Base-by-base conservation (phyloP, 257 asterid species). In the Scutellaria galericulata region DNA sequence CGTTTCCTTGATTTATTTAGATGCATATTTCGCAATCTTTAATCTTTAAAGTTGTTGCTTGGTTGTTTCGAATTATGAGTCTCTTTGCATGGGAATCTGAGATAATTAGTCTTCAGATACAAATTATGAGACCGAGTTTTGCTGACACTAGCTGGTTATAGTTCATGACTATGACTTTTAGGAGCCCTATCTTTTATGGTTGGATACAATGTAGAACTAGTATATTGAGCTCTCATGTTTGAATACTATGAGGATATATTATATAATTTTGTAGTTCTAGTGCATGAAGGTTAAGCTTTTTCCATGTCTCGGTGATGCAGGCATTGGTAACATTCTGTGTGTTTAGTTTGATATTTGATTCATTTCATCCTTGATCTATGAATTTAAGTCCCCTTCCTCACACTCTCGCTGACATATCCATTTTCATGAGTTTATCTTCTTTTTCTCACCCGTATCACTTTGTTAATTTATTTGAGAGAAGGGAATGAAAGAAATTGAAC, bases 401-500 rank as follows among this genome's bases (percentile, higher is more conserved):
- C 42, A 9, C 55, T 27, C 42, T 45, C 12, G 11, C 15, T 31
- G 42, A 5, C 46, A 44, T 31, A 13, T 13, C 27, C 24, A 3
- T n/a, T 62, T 45, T 20, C 44, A 53, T 35, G 14, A 10, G n/a
- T 15, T 64, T 9, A 9, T 65, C 64, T 61, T 41, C 27, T 8
- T 60, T 66, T 45, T 24, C 12, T 31, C 5, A 6, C 22, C 45
- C 7, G 1, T 35, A 18, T 40, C 41, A 5, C 22, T 15, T 64
- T 52, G 42, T 56, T n/a, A 8, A 20, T 11, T 55, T 42, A 18
- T 46, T 31, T 61, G 44, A 47, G 31, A 46, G 6, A 11, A 72
- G 45, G 31, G 20, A 4, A 51, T 54, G 62, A 74, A 41, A 40
- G 75, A 63, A 70, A 53, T 53, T 69, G 57, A 68, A 22, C 14